Evolutionary conservation across 2,329 filamentous ascomycete genomes (phyloP).

Genomic region (Xylariales sp.): DNA sequence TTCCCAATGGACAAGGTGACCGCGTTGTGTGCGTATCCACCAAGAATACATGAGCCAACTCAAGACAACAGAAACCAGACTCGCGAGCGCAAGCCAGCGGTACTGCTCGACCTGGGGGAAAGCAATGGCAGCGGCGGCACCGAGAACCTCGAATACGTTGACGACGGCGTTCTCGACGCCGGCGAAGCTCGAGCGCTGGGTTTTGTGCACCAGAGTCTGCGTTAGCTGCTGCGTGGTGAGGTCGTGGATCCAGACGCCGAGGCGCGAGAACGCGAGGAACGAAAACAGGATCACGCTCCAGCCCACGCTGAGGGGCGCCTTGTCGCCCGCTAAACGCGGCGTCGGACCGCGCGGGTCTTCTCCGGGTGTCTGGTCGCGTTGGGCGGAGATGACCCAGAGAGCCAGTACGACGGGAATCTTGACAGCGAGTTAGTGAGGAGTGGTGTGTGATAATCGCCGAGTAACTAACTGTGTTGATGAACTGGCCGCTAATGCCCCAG

Average conservation of each 20-base stretch:
- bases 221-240: conserved; percentile 59
- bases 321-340: conserved; percentile 18
- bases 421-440: conserved; percentile 5
- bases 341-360: conserved; percentile 24
- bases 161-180: conserved; percentile 56
- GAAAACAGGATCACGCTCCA: conserved; percentile 53
- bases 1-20: conserved; percentile 57
- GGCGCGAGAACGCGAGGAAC: conserved; percentile 56
- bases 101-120: conserved; percentile 54
- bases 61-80: conserved; percentile 49
- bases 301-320: conserved; percentile 36
- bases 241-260: conserved; percentile 59
- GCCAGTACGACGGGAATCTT: conserved; percentile 54
- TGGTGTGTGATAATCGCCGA: neutral
- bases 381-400: conserved; percentile 48
- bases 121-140: conserved; percentile 52
- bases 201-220: conserved; percentile 51
- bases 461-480: conserved; percentile 53
- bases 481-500: conserved; percentile 56
- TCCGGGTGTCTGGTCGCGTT: conserved; percentile 32
- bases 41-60: conserved; percentile 51
- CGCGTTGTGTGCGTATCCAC: conserved; percentile 54
- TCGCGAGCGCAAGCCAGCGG: conserved; percentile 53
- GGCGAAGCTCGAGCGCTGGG: conserved; percentile 55
- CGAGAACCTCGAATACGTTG: conserved; percentile 55